These are phyloP conservation scores for Cucurbita argyrosperma DNA, from an alignment of 306 rosid genomes.

Conservation along the genomic window DNA sequence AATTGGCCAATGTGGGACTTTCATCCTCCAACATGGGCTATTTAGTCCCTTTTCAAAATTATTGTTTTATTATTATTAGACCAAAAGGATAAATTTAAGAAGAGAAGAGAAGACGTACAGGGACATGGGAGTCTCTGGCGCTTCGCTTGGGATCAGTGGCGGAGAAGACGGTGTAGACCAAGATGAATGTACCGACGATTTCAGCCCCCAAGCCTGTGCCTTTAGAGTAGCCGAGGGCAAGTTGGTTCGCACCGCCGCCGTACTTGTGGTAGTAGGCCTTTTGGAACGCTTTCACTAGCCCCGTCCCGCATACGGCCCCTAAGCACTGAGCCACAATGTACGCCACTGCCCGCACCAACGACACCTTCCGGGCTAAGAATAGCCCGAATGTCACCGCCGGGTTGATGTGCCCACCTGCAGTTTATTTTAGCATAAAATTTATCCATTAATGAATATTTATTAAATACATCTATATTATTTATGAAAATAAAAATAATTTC, in stretches of 20 bases:
- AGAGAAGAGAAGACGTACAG: constrained; percentile 16
- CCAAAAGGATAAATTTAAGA: background rate
- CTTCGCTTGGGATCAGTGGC: constrained; percentile 57
- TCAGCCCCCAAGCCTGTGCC: constrained; percentile 57
- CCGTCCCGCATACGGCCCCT: constrained; percentile 58
- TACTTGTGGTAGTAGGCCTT: constrained; percentile 15
- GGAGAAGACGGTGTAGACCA: constrained; percentile 74
- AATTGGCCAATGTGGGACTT: no score
- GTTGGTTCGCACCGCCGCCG: constrained; percentile 51
- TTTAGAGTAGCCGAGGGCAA: constrained; percentile 27
- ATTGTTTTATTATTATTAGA: no score
- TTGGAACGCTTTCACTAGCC: constrained; percentile 48
- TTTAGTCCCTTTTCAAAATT: no score
- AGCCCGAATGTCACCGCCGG: constrained; percentile 26
- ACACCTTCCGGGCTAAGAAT: constrained; percentile 54
- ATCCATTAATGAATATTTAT: no score
- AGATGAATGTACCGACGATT: constrained; percentile 52
- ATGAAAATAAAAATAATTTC: no score
- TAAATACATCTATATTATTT: no score
- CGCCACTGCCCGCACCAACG: constrained; percentile 41
- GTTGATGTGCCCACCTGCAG: constrained; percentile 48
- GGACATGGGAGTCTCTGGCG: constrained; percentile 63
- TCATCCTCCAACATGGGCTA: no score
- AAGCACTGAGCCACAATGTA: constrained; percentile 64
- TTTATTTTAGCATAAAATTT: no score